Evolutionary conservation across 176 grass and related monocot species (phyloP).

Genomic region (Themeda triandra): DNA sequence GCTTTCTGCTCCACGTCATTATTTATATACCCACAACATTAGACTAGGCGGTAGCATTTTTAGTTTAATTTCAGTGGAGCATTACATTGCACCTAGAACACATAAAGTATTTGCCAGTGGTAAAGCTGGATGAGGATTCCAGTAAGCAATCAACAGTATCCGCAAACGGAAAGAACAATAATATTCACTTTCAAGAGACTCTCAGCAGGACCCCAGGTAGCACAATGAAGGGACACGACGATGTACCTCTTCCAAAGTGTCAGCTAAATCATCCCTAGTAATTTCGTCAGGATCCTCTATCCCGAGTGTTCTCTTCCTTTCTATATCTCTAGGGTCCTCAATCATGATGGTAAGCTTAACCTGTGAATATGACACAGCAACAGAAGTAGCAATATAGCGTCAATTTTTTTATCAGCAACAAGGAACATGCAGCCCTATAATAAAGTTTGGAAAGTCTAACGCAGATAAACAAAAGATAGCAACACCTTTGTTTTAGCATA

Average conservation of each 20-base stretch:
- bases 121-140: not conserved
- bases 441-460: not conserved
- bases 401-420: conserved; percentile 5
- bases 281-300: conserved; percentile 90
- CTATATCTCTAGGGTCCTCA: conserved; percentile 96
- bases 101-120: not conserved
- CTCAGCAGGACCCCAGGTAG: not conserved
- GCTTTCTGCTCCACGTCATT: not conserved
- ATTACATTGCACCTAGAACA: not conserved
- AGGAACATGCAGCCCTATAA: not conserved
- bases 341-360: conserved; percentile 96
- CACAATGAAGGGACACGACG: conserved; percentile 23
- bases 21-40: not conserved
- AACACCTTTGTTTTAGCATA: not conserved
- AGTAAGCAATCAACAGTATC: not conserved
- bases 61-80: not conserved
- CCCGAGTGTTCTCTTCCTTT: conserved; percentile 79
- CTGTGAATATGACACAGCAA: conserved; percentile 34
- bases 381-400: conserved; percentile 24
- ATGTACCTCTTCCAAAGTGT: conserved; percentile 84
- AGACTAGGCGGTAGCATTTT: not conserved
- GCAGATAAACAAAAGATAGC: not conserved
- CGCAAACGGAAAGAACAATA: not conserved
- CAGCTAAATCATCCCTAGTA: conserved; percentile 80
- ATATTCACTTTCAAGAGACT: not conserved